A percentile compares a stretch with the other conserved stretches of the same genome.
These are phyloP conservation scores for Plasmodium vivax DNA, from an alignment of 169 alveolate species.

Conservation along the genomic window DNA sequence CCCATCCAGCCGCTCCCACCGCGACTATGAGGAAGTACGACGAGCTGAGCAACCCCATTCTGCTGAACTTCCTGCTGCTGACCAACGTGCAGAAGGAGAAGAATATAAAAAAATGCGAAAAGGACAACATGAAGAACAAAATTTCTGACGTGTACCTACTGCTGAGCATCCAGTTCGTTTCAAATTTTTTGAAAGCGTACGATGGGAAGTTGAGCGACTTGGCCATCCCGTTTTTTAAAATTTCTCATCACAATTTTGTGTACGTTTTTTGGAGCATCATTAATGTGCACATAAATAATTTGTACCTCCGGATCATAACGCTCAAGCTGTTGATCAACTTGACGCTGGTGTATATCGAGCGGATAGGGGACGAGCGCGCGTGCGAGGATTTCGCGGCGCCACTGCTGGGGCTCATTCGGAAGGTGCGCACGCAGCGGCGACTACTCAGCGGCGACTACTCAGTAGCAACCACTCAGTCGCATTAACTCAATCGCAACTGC, in stretches of 20 bases:
- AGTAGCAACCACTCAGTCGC: background rate
- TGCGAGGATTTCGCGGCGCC: background rate
- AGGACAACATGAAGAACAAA: conserved; percentile 56
- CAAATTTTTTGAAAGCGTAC: conserved; percentile 24
- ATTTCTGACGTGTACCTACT: conserved; percentile 52
- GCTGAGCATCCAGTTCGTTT: conserved; percentile 62
- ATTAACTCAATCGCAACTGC: too few relatives aligned
- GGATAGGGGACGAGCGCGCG: conserved; percentile 13
- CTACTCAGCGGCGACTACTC: too few relatives aligned
- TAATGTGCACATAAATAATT: conserved; percentile 67
- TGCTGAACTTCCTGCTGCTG: conserved; percentile 39
- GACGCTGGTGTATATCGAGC: conserved; percentile 26
- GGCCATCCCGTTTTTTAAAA: conserved; percentile 38
- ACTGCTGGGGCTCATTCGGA: conserved; percentile 3
- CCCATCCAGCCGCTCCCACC: background rate
- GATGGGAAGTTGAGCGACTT: conserved; percentile 21
- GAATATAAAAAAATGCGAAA: conserved; percentile 58
- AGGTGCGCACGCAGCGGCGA: background rate
- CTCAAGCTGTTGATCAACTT: conserved; percentile 34
- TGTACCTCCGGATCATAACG: conserved; percentile 47
- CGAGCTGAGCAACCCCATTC: conserved; percentile 63
- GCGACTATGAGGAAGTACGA: conserved; percentile 18
- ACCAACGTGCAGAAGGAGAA: conserved; percentile 72
- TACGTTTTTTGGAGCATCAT: conserved; percentile 56
- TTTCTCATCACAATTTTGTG: conserved; percentile 34